Evolutionary conservation across 1,284 basidiomycete genomes (phyloP), one percentile per base, ranked within the genome.

Genomic region (Leccinum fallax): DNA sequence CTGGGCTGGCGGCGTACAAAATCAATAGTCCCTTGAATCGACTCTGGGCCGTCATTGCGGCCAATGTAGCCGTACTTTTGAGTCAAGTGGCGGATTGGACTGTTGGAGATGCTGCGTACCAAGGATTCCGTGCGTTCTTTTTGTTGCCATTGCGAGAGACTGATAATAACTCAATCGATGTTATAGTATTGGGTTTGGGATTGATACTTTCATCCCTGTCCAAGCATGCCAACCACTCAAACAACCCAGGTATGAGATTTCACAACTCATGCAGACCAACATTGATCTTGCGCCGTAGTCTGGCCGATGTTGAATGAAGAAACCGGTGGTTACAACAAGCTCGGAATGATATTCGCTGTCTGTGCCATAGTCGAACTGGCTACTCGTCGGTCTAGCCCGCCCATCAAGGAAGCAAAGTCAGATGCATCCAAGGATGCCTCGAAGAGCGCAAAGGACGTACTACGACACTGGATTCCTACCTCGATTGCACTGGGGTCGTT

Each of bases 151-250:
- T 4, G 0, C 32, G 24, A 60, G 46, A 16, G 26, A 61, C 36
- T 16, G 57, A 4, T 16, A 11, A 59, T 32, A 13, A 51, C 58
- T 52, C 61, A n/a, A 48, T 32, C 28, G 1, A 52, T 38, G 43
- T 52, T 51, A 21, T 55, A 94, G 92, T 89, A 3, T 78, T 85
- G 46, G 83, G 83, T 3, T 70, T 88, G 11, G 93, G 93, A 2
- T 77, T 95, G n/a, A 68, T 92, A 21, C 58, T 89, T 8, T 84
- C 88, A 5, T 85, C 90, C 2, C 66, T 94, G n/a, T 81, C 86
- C 34, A 95, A 95, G 71, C 90, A 92, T 68, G 80, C 84, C 11
- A 93, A 94, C 68, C 83, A 92, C 70, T 85, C 88, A 0, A 93
- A 92, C 66, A 95, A 95, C 69, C 94, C 94, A 66, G 78, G 89